Evolutionary conservation across 176 grass and related monocot species (phyloP), one percentile per base, ranked within the genome.

Genomic region (Eragrostis nindensis): DNA sequence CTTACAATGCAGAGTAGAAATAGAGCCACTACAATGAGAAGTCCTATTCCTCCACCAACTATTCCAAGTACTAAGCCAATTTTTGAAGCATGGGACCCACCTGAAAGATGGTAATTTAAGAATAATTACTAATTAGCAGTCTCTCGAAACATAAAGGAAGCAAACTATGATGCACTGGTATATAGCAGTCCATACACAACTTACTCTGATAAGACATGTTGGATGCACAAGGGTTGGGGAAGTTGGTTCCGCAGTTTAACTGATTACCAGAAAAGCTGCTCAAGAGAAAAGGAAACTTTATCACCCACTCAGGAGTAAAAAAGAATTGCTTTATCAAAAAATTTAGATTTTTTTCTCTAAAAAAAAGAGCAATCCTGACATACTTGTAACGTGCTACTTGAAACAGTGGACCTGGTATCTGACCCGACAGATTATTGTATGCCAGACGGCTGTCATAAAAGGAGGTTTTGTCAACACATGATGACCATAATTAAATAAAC

Each of bases 371-470:
- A 13, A 75, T 18, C 57, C 54, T 74, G 62, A 36, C 14, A 86
- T 93, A 97, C 91, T 93, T 97, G 84, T 97, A 97, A 66, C 84
- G 92, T 85, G 81, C 88, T 59, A 97, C 94, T 89, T 89, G 71
- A 89, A 97, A 93, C 44, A 97, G 84, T 1, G 49, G 49, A 81
- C 63, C 81, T 78, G 94, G 94, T 91, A 97, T 93, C 85, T 89
- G 81, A 74, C 94, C 94, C 6, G 84, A 83, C 26, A 97, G 75
- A 87, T 83, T 80, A 84, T 93, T 97, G 84, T 89, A 84, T 64
- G 91, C 94, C 86, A 97, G 65, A 12, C 88, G 86, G 29, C 94
- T 97, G 88, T 53, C 30, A 87, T 80, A 75, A 26, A 84, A 73
- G n/a, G 78, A 77, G 46, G 55, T 81, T 78, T 68, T 73, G 68